Conservation (phyloP, 768 basidiomycete genomes). For the Podaxis rugospora region DNA sequence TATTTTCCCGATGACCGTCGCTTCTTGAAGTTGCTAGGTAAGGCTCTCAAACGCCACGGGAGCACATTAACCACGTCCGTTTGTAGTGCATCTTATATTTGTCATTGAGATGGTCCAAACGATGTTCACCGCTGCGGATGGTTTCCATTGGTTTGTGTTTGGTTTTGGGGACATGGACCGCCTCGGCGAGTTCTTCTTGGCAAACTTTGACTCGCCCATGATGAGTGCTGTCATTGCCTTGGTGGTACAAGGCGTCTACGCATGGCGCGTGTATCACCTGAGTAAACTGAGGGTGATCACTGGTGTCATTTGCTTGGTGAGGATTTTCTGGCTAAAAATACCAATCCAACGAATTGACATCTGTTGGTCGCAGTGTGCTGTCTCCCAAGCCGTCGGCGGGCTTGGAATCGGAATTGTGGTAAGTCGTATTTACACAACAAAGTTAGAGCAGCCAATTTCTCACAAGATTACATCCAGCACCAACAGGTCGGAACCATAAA, state of each 20-base stretch:
- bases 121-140: conserved; percentile 1
- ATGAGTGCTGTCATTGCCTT: background rate
- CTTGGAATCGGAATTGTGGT: conserved; percentile 7
- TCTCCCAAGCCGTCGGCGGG: background rate
- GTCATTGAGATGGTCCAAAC: conserved; percentile 6
- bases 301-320: background rate
- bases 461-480: background rate
- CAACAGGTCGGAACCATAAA: conserved; percentile 1
- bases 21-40: conserved; percentile 1
- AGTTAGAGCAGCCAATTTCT: background rate
- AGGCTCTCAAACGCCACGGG: background rate
- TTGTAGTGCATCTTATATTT: conserved; percentile 1
- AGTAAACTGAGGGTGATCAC: background rate
- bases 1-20: conserved; percentile 4
- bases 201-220: background rate
- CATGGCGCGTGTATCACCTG: conserved; percentile 6
- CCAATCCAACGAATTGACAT: background rate
- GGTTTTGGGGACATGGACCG: conserved; percentile 1
- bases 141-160: conserved; percentile 10
- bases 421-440: background rate
- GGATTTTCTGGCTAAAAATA: background rate
- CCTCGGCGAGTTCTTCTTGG: conserved; percentile 3
- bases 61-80: background rate
- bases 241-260: background rate
- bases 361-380: background rate